These are phyloP conservation scores for Stemphylium lycopersici DNA, from an alignment of 2,329 filamentous ascomycete species.

Conservation along the genomic window DNA sequence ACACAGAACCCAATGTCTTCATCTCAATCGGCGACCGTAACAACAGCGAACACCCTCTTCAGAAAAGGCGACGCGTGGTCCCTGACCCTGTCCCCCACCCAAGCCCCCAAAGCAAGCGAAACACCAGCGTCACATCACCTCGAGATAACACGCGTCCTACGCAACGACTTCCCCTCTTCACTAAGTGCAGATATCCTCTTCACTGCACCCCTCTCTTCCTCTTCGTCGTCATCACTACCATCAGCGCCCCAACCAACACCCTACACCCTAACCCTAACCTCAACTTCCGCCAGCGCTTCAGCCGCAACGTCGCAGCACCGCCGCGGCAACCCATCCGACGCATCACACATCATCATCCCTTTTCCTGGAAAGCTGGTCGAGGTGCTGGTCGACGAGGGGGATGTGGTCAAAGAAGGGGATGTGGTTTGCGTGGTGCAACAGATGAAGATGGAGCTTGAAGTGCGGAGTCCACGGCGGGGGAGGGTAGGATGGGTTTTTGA, in stretches of 20 bases:
- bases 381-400: conserved; percentile 61
- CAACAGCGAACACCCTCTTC: conserved; percentile 54
- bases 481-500: conserved; percentile 59
- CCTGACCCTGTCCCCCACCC: conserved; percentile 48
- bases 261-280: conserved; percentile 55
- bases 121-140: conserved; percentile 56
- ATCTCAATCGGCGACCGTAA: conserved; percentile 3
- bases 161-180: conserved; percentile 65
- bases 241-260: conserved; percentile 39
- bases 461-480: conserved; percentile 58
- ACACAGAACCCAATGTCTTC: conserved; percentile 3
- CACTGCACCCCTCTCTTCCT: conserved; percentile 57
- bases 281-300: conserved; percentile 51
- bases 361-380: conserved; percentile 66
- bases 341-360: conserved; percentile 61
- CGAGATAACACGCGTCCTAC: conserved; percentile 59
- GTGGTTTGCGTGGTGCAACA: conserved; percentile 66
- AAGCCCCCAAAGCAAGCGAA: conserved; percentile 3
- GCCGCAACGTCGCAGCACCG: conserved; percentile 53
- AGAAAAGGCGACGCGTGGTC: conserved; percentile 66
- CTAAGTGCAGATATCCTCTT: conserved; percentile 62
- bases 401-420: conserved; percentile 60
- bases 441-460: conserved; percentile 74
- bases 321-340: conserved; percentile 57
- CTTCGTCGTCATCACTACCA: no score